These are phyloP conservation scores for Vitis labrusca DNA, from an alignment of 164 flowering plant genomes.

Conservation along the genomic window DNA sequence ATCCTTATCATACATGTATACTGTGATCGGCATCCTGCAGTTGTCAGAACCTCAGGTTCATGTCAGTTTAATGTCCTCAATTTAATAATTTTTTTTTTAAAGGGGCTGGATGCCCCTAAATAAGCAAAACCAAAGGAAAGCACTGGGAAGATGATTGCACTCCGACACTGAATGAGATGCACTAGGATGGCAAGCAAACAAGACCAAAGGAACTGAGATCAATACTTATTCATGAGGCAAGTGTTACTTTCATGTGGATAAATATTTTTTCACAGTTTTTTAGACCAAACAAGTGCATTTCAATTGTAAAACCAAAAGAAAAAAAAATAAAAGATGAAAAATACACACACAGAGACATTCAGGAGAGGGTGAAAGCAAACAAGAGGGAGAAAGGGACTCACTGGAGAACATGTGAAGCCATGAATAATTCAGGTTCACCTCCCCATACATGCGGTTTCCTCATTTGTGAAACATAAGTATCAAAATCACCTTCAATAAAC, in stretches of 20 bases:
- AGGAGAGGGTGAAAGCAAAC: not conserved
- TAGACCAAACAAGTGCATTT: not conserved
- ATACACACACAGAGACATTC: too few species aligned
- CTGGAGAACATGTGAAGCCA: constrained; percentile 94
- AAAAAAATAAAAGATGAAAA: not conserved
- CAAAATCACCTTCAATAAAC: constrained; percentile 98
- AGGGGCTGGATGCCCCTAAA: not conserved
- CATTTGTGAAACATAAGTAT: constrained; percentile 73
- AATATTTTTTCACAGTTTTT: not conserved
- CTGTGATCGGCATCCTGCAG: constrained; percentile 91
- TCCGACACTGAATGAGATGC: not conserved
- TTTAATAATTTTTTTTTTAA: not conserved
- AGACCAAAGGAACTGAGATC: not conserved
- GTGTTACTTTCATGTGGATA: not conserved
- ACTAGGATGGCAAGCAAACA: not conserved
- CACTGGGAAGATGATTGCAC: not conserved
- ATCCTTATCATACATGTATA: constrained; percentile 74
- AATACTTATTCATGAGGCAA: too few species aligned
- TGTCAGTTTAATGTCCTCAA: not conserved
- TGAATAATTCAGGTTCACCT: constrained; percentile 94
- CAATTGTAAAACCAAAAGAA: not conserved
- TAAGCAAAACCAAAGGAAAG: not conserved
- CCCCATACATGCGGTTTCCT: constrained; percentile 97
- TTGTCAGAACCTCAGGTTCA: not conserved
- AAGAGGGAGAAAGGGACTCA: constrained; percentile 28